These are phyloP conservation scores for Epipyxis sp. DNA, from an alignment of 108 stramenopile genomes.

Conservation along the genomic window DNA sequence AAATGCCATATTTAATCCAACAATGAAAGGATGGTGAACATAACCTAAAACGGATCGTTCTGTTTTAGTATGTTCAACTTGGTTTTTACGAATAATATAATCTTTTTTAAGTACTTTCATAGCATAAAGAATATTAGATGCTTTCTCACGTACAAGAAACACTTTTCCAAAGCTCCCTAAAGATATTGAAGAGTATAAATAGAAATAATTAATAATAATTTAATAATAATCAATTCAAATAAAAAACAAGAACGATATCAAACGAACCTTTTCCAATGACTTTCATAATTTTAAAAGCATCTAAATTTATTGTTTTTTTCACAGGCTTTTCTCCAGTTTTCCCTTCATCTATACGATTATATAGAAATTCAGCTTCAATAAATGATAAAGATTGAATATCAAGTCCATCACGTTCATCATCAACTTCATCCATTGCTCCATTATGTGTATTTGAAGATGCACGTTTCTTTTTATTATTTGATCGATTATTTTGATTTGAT, in stretches of 20 bases:
- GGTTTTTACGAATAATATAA: constrained; percentile 93
- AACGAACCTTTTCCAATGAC: constrained; percentile 31
- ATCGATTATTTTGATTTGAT: background rate
- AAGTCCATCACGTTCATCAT: constrained; percentile 42
- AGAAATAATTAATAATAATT: constrained; percentile 32
- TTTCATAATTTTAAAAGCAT: constrained; percentile 45
- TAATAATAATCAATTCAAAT: background rate
- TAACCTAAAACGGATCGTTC: constrained; percentile 92
- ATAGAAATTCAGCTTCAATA: constrained; percentile 23
- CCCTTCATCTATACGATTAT: constrained; percentile 38
- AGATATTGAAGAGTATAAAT: no score
- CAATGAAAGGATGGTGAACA: constrained; percentile 95
- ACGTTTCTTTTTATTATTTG: constrained; percentile 34
- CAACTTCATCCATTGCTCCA: background rate
- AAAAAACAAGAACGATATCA: background rate
- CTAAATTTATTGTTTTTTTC: constrained; percentile 40
- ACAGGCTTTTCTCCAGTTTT: background rate
- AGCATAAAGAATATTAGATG: constrained; percentile 74
- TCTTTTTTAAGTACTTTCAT: constrained; percentile 91
- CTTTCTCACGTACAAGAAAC: constrained; percentile 53
- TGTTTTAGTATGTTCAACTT: constrained; percentile 96
- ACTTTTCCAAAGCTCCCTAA: constrained; percentile 61
- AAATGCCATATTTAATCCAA: constrained; percentile 97
- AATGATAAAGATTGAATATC: constrained; percentile 33
- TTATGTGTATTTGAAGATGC: constrained; percentile 34